These are phyloP conservation scores for Zoysia pacifica DNA, from an alignment of 176 grass and related monocot species.

Conservation along the genomic window DNA sequence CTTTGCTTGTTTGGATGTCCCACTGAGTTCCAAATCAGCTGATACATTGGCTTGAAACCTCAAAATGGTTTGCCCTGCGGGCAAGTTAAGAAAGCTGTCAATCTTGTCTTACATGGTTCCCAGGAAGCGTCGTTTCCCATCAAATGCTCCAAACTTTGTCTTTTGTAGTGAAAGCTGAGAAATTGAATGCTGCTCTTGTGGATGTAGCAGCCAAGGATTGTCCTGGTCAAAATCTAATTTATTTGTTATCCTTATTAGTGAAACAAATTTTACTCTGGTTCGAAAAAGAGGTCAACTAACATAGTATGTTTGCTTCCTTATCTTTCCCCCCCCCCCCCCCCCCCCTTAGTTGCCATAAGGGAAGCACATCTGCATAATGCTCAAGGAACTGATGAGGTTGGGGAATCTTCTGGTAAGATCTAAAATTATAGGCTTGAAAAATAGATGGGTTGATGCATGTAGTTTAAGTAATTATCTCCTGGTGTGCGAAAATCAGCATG, in stretches of 20 bases:
- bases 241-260: neutral
- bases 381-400: slow-evolving; percentile 14
- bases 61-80: neutral
- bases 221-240: slow-evolving; percentile 24
- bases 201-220: slow-evolving; percentile 31
- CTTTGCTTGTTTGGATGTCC: slow-evolving; percentile 25
- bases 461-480: slow-evolving; percentile 24
- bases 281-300: neutral
- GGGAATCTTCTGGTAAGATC: slow-evolving; percentile 35
- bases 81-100: slow-evolving; percentile 27
- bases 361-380: slow-evolving; percentile 3
- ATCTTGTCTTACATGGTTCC: slow-evolving; percentile 5
- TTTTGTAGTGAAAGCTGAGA: slow-evolving; percentile 29
- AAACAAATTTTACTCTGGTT: neutral
- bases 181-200: slow-evolving; percentile 23
- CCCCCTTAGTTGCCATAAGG: neutral
- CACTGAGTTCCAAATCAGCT: slow-evolving; percentile 22
- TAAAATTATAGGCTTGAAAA: slow-evolving; percentile 13
- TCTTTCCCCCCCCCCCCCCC: neutral
- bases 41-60: slow-evolving; percentile 19
- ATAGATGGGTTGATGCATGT: neutral
- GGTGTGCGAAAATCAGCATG: slow-evolving; percentile 22
- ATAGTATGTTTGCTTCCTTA: neutral
- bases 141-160: neutral
- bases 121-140: slow-evolving; percentile 11